A percentile compares a stretch with the other conserved stretches of the same genome.
Conservation (phyloP, 1,284 basidiomycete genomes). For the Macrocybe sp. region DNA sequence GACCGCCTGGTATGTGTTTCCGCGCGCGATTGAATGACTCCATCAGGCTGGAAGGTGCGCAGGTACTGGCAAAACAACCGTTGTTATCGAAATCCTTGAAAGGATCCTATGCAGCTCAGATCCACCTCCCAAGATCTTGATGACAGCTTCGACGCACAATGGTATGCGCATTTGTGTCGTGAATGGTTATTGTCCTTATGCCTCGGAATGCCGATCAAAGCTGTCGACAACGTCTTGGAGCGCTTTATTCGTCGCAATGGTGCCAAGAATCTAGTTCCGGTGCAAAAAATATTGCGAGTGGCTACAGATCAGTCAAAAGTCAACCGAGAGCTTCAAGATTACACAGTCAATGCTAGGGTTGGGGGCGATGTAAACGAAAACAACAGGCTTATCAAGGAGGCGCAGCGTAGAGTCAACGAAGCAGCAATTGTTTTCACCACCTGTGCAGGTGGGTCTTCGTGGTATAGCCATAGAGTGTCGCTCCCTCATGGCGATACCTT, state of each 20-base stretch:
- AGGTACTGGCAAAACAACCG: slow-evolving; percentile 69
- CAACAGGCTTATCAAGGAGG: slow-evolving; percentile 50
- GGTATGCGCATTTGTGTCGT: slow-evolving; percentile 26
- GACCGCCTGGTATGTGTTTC: slow-evolving; percentile 47
- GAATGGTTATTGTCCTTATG: neutral
- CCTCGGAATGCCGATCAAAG: slow-evolving; percentile 22
- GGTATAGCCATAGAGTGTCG: neutral
- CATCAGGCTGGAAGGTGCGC: neutral
- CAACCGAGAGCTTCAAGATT: slow-evolving; percentile 48
- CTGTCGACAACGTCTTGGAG: slow-evolving; percentile 65
- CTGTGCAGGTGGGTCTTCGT: slow-evolving; percentile 39
- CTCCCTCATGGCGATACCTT: neutral
- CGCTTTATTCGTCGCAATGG: slow-evolving; percentile 49
- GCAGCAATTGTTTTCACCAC: slow-evolving; percentile 59
- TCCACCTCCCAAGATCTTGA: slow-evolving; percentile 43
- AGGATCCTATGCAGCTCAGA: slow-evolving; percentile 33
- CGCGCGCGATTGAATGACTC: neutral
- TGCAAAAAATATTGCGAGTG: slow-evolving; percentile 56
- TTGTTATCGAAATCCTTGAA: slow-evolving; percentile 54
- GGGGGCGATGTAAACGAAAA: slow-evolving; percentile 61
- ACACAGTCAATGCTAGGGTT: slow-evolving; percentile 59
- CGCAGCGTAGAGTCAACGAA: slow-evolving; percentile 48
- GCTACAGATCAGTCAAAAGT: slow-evolving; percentile 61
- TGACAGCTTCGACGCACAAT: slow-evolving; percentile 68
- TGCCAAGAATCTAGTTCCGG: slow-evolving; percentile 32